Base-by-base conservation (phyloP, 768 basidiomycete species). In the Rhodotorula sphaerocarpa region DNA sequence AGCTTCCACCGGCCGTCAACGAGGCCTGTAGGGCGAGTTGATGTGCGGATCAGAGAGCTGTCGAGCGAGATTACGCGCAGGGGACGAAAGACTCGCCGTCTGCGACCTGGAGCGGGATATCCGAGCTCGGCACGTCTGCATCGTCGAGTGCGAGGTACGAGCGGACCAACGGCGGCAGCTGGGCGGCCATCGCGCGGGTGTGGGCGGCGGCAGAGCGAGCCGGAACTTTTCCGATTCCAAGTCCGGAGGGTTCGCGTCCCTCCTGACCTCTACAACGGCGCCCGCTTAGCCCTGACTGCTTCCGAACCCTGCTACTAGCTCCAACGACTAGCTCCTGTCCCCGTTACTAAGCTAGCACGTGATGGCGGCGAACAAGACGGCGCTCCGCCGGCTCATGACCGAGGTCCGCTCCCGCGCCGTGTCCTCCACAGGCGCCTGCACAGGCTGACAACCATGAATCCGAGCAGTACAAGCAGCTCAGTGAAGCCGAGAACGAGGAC, bases 371-470 rank as follows among this genome's bases (percentile, higher is more conserved):
- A 51, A 51, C 34, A 51, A 34, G 31, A 91, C 88, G 10, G 90
- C 90, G 15, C 78, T 88, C 50, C 81, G 87, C 65, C 81, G 90
- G 47, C 79, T 93, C 56, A 93, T 92, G 91, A 90, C 86, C 3
- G 90, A 95, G 71, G 71, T 70, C 1, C 23, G 52, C 27, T 18
- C 45, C 11, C 28, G 16, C 21, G 18, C 20, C 20, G 5, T 31
- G 27, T 33, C 20, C 9, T 50, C 61, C 25, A 27, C 43, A 72
- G 90, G 90, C 79, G 87, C 84, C 75, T 87, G 87, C 69, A 80
- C 90, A 72, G 87, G 86, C 84, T 85, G 78, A 87, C 85, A 86
- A 66, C 63, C 78, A 57, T 39, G 31, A 10, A n/a, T 23, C 18
- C n/a, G 4, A n/a, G 34, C 73, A 76, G 66, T 78, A 77, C 70